Conservation (phyloP, 2,329 filamentous ascomycete species). For the Monosporascus sp. region DNA sequence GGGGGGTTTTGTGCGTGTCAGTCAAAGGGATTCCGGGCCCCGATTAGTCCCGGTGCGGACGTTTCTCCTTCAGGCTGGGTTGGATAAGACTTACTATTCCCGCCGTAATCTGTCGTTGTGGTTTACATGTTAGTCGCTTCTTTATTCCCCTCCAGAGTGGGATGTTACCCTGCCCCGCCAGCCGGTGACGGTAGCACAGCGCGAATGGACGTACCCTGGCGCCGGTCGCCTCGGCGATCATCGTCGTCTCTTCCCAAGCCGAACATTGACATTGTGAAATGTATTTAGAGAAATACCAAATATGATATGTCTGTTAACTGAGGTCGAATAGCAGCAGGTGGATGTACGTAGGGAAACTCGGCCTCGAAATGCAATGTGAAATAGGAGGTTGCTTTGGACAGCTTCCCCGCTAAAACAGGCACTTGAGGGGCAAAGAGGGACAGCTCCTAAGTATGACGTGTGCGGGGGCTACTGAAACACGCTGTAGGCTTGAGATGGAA, state of each 20-base stretch:
- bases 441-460: not conserved
- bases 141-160: no score
- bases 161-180: no score
- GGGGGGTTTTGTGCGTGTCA: not conserved
- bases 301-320: no score
- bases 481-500: not conserved
- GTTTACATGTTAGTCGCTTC: slow-evolving; percentile 5
- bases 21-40: not conserved
- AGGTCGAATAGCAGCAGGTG: no score
- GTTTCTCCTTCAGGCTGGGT: not conserved
- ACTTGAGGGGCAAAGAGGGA: no score
- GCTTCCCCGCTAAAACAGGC: no score
- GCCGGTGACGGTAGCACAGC: slow-evolving; percentile 4
- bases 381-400: no score
- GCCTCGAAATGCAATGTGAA: no score
- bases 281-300: no score
- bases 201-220: slow-evolving; percentile 12
- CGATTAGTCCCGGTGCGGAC: not conserved
- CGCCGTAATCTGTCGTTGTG: slow-evolving; percentile 16
- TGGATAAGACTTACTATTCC: slow-evolving; percentile 19
- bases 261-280: slow-evolving; percentile 9
- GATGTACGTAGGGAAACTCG: no score
- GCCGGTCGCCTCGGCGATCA: slow-evolving; percentile 10
- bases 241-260: slow-evolving; percentile 10
- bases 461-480: not conserved